Evolutionary conservation across 768 basidiomycete species (phyloP).

Genomic region (Termitomyces sp.): DNA sequence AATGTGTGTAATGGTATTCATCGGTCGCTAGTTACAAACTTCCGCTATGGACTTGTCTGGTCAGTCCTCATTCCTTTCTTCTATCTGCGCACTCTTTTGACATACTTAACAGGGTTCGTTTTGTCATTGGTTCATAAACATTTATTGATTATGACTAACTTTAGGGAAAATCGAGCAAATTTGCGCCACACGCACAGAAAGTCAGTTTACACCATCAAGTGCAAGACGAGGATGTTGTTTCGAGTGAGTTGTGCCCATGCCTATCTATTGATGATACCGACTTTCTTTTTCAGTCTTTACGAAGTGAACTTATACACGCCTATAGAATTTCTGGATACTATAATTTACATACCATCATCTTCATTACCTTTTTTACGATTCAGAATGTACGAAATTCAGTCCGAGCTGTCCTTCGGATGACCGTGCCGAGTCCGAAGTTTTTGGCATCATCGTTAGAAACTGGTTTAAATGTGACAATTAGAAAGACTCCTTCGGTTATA

Average conservation of each 20-base stretch:
- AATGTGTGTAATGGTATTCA: slow-evolving; percentile 93
- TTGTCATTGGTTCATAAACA: background rate
- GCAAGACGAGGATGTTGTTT: slow-evolving; percentile 86
- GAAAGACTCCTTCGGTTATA: no score
- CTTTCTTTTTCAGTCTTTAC: slow-evolving; percentile 24
- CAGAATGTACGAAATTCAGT: no score
- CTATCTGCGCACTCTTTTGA: background rate
- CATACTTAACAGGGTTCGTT: slow-evolving; percentile 7
- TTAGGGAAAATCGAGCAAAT: slow-evolving; percentile 92
- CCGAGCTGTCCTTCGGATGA: background rate
- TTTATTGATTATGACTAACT: background rate
- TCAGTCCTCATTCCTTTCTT: slow-evolving; percentile 30
- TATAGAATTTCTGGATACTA: background rate
- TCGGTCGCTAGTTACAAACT: slow-evolving; percentile 83
- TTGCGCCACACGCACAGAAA: slow-evolving; percentile 91
- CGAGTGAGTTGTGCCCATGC: slow-evolving; percentile 51
- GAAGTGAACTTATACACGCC: slow-evolving; percentile 13
- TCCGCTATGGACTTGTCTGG: slow-evolving; percentile 95
- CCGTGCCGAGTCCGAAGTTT: background rate
- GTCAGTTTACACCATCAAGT: slow-evolving; percentile 83
- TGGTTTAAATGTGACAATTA: background rate
- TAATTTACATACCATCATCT: background rate
- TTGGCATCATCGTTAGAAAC: background rate
- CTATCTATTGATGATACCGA: background rate
- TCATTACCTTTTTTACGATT: background rate